Evolutionary conservation across 352 stramenopile species (phyloP).

Genomic region (Aphanomyces astaci): DNA sequence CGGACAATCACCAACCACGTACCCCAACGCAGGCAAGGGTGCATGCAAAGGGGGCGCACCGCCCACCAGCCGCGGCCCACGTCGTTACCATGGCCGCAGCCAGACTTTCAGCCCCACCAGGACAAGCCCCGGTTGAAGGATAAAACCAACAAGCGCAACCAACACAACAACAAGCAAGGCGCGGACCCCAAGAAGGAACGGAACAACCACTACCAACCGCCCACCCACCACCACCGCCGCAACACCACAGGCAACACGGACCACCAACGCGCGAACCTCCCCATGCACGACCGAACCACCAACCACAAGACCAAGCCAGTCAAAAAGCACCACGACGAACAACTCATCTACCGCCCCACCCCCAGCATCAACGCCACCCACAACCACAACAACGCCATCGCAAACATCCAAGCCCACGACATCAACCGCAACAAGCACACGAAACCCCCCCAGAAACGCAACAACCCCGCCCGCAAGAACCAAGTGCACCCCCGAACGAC

Average conservation of each 20-base stretch:
- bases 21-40: too few species aligned
- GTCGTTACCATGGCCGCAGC: too few species aligned
- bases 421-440: conserved; percentile 96
- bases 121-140: conserved; percentile 85
- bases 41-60: too few species aligned
- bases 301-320: too few species aligned
- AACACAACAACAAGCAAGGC: conserved; percentile 87
- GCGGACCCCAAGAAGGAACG: conserved; percentile 91
- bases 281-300: conserved; percentile 99
- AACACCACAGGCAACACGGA: conserved; percentile 94
- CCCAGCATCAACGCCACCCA: conserved; percentile 99
- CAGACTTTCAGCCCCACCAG: too few species aligned
- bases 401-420: conserved; percentile 98
- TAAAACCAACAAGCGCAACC: conserved; percentile 62
- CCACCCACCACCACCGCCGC: conserved; percentile 82
- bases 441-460: conserved; percentile 93
- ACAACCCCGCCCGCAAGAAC: conserved; percentile 94
- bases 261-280: conserved; percentile 97
- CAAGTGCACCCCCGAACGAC: conserved; percentile 98
- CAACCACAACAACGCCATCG: conserved; percentile 94
- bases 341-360: conserved; percentile 97
- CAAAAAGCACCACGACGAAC: conserved; percentile 91
- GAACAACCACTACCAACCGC: conserved; percentile 90
- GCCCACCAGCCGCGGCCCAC: too few species aligned
- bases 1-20: conserved; percentile 97